A percentile compares a stretch with the other conserved stretches of the same genome.
phyloP scores from a whole-genome alignment of 2,329 filamentous ascomycete species.

The Chaetoscypha palmicola region DNA sequence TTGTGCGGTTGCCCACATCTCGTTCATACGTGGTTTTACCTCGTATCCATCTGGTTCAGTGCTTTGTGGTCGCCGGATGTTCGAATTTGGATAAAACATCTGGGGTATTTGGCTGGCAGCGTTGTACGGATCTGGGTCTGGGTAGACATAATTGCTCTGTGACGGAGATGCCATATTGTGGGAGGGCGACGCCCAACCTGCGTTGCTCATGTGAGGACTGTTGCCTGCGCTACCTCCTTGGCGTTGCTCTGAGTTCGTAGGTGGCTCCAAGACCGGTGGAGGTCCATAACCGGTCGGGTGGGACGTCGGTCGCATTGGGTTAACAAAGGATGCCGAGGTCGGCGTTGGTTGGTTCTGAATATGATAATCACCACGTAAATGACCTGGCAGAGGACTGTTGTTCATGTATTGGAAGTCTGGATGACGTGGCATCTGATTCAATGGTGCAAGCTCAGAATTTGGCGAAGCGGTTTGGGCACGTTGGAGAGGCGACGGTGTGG shows the following conservation, averaged over 20 bases:
- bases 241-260: slow-evolving; percentile 69
- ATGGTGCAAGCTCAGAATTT: slow-evolving; percentile 62
- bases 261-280: slow-evolving; percentile 68
- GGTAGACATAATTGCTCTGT: slow-evolving; percentile 65
- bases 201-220: slow-evolving; percentile 71
- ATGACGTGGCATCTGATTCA: slow-evolving; percentile 51
- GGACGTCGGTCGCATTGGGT: slow-evolving; percentile 63
- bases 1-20: slow-evolving; percentile 47
- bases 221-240: slow-evolving; percentile 65
- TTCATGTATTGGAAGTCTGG: slow-evolving; percentile 69
- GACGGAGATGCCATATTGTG: slow-evolving; percentile 60
- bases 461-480: slow-evolving; percentile 75
- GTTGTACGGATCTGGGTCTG: slow-evolving; percentile 70
- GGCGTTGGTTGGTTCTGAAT: slow-evolving; percentile 51
- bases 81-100: slow-evolving; percentile 65
- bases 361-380: slow-evolving; percentile 62
- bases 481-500: slow-evolving; percentile 79
- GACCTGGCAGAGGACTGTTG: slow-evolving; percentile 71
- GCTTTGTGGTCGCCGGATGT: slow-evolving; percentile 67
- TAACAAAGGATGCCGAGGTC: slow-evolving; percentile 49
- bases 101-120: slow-evolving; percentile 50
- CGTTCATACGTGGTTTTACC: slow-evolving; percentile 48
- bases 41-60: slow-evolving; percentile 64
- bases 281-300: slow-evolving; percentile 80
- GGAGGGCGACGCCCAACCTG: slow-evolving; percentile 79